A percentile compares a stretch with the other conserved stretches of the same genome.
These are phyloP conservation scores for Rosa chinensis DNA, from an alignment of 306 rosid species.

Conservation along the genomic window DNA sequence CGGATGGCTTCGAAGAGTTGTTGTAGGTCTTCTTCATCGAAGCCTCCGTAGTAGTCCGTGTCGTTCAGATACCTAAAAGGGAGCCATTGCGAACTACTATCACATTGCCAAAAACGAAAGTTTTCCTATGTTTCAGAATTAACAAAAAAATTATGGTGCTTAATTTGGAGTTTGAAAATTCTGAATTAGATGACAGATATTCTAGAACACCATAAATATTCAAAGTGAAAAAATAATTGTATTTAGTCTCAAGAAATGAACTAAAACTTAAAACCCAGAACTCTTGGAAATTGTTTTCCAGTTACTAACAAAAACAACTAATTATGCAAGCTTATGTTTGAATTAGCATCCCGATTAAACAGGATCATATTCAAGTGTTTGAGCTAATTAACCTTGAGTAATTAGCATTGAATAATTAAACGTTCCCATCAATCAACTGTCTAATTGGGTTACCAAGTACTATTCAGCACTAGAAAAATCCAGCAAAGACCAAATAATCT, in stretches of 20 bases:
- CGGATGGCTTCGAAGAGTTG: conserved; percentile 67
- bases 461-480: neutral
- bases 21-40: conserved; percentile 69
- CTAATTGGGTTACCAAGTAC: neutral
- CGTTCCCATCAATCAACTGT: neutral
- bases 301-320: neutral
- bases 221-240: too few species aligned
- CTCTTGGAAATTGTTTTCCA: neutral
- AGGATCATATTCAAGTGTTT: neutral
- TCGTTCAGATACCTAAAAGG: conserved; percentile 64
- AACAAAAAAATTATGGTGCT: too few species aligned
- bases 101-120: neutral
- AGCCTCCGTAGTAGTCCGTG: conserved; percentile 75
- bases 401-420: neutral
- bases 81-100: neutral
- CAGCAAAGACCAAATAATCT: neutral
- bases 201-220: too few species aligned
- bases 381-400: neutral
- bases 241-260: too few species aligned
- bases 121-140: neutral
- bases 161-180: too few species aligned
- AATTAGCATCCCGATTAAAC: neutral
- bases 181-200: too few species aligned
- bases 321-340: neutral
- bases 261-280: too few species aligned